These are phyloP conservation scores for Strobilomyces confusus DNA, from an alignment of 768 basidiomycete genomes.

Conservation along the genomic window DNA sequence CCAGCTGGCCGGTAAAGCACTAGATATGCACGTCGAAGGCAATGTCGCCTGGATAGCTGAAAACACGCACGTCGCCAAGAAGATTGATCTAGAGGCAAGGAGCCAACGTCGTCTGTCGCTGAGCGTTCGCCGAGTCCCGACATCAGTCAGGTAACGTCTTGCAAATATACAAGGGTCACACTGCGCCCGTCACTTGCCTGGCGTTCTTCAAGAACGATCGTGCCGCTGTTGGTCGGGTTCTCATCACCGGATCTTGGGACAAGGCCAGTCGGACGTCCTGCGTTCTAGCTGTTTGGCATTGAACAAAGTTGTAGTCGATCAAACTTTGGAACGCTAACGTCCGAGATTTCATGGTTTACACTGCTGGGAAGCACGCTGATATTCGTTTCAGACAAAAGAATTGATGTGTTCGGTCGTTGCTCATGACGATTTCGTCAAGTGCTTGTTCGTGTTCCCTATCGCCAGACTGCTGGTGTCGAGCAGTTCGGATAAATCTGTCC, in stretches of 20 bases:
- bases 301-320: constrained; percentile 57
- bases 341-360: constrained; percentile 1
- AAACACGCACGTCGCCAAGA: constrained; percentile 70
- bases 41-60: constrained; percentile 84
- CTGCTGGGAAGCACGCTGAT: background rate
- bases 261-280: constrained; percentile 41
- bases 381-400: constrained; percentile 54
- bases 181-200: constrained; percentile 83
- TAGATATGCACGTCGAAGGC: constrained; percentile 63
- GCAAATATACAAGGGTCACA: constrained; percentile 78
- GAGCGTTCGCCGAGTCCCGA: constrained; percentile 8
- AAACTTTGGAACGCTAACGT: constrained; percentile 83
- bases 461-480: constrained; percentile 73
- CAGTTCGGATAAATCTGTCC: constrained; percentile 84
- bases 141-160: constrained; percentile 75
- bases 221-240: constrained; percentile 41
- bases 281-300: background rate
- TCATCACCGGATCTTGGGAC: constrained; percentile 96
- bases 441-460: constrained; percentile 65
- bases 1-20: constrained; percentile 66
- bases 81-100: constrained; percentile 72
- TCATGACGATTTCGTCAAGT: constrained; percentile 91
- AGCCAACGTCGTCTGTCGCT: constrained; percentile 2
- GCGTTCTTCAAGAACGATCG: constrained; percentile 52
- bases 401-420: constrained; percentile 67